Percentiles rank a stretch among this genome's conserved stretches.
phyloP scores from a whole-genome alignment of 352 stramenopile species.

The Globisporangium acanthophoron region DNA sequence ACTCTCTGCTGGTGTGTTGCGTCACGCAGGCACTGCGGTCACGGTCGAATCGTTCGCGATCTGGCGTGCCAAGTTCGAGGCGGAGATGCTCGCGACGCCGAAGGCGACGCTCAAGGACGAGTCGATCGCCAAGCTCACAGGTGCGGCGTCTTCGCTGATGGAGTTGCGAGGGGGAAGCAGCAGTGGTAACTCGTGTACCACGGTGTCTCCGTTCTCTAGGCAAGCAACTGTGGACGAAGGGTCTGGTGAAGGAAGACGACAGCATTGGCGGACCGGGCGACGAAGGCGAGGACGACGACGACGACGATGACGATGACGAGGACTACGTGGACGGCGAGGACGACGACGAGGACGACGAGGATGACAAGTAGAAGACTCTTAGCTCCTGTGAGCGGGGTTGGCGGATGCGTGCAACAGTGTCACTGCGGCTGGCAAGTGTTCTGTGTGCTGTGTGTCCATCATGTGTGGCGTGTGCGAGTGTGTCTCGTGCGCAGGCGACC shows the following conservation, averaged over 20 bases:
- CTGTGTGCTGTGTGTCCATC: too few relatives aligned
- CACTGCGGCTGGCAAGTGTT: neutral
- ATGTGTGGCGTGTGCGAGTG: too few relatives aligned
- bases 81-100: slow-evolving; percentile 41
- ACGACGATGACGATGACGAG: slow-evolving; percentile 24
- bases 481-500: too few relatives aligned
- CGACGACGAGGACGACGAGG: slow-evolving; percentile 26
- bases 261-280: slow-evolving; percentile 33
- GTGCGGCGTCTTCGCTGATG: slow-evolving; percentile 13
- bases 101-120: slow-evolving; percentile 66
- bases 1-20: neutral
- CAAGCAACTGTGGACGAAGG: slow-evolving; percentile 63
- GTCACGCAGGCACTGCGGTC: slow-evolving; percentile 53
- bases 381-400: neutral
- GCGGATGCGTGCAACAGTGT: neutral
- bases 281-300: slow-evolving; percentile 37
- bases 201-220: slow-evolving; percentile 15
- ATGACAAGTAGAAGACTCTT: neutral
- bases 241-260: slow-evolving; percentile 65
- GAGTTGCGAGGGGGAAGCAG: too few relatives aligned
- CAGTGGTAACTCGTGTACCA: too few relatives aligned
- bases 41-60: slow-evolving; percentile 69
- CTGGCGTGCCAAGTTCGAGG: slow-evolving; percentile 71
- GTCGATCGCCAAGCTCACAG: slow-evolving; percentile 67
- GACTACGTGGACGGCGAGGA: slow-evolving; percentile 26